These are phyloP conservation scores for Pyronema domesticum DNA, from an alignment of 495 filamentous ascomycete genomes.

Conservation along the genomic window DNA sequence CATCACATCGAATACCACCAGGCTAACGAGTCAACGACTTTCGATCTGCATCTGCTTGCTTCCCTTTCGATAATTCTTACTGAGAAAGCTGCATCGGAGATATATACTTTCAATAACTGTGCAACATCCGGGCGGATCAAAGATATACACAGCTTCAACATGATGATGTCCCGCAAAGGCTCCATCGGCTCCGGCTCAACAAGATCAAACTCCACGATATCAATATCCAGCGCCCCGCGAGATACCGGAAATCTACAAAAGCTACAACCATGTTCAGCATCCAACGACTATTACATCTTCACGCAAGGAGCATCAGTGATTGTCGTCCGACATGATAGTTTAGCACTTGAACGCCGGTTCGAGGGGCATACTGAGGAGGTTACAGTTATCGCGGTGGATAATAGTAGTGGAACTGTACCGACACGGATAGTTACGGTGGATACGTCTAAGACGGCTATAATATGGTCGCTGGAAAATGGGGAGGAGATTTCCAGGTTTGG, in stretches of 20 bases:
- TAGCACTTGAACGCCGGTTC: slow-evolving; percentile 78
- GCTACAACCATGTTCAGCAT: slow-evolving; percentile 19
- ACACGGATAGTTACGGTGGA: slow-evolving; percentile 86
- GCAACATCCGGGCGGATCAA: background rate
- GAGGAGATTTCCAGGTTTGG: slow-evolving; percentile 77
- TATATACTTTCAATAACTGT: background rate
- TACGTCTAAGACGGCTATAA: slow-evolving; percentile 74
- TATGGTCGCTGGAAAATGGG: slow-evolving; percentile 91
- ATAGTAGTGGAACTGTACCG: slow-evolving; percentile 70
- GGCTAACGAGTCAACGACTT: background rate
- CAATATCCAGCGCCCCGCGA: background rate
- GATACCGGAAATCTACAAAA: background rate
- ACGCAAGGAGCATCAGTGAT: slow-evolving; percentile 22
- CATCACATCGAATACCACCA: background rate
- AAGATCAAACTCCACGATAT: slow-evolving; percentile 1
- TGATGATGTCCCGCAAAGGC: background rate
- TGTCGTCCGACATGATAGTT: slow-evolving; percentile 59
- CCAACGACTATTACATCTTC: slow-evolving; percentile 17
- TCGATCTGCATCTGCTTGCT: background rate
- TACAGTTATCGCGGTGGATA: slow-evolving; percentile 70
- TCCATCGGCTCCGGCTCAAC: slow-evolving; percentile 3
- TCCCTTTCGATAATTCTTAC: background rate
- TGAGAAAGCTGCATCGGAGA: background rate
- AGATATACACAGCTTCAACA: background rate
- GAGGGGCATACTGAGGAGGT: slow-evolving; percentile 70